phyloP scores from a whole-genome alignment of 768 basidiomycete species.

The Russula emetica region DNA sequence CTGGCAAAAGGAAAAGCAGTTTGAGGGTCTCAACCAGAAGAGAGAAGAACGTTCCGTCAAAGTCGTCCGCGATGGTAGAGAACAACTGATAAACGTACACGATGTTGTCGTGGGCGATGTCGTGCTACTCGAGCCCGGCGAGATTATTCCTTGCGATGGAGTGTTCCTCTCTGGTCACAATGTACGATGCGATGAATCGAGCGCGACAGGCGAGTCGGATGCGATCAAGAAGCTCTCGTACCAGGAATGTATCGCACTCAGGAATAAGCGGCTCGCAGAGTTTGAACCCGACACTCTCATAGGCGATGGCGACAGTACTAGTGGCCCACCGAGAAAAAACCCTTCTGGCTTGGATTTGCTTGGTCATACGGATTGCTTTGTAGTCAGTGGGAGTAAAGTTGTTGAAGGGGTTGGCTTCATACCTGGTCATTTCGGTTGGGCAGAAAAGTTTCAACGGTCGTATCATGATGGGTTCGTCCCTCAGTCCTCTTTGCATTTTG shows the following conservation, averaged over 20 bases:
- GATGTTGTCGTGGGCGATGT: conserved; percentile 94
- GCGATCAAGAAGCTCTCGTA: conserved; percentile 88
- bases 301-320: conserved; percentile 29
- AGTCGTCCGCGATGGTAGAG: conserved; percentile 41
- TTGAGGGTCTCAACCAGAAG: conserved; percentile 85
- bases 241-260: conserved; percentile 60
- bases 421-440: conserved; percentile 91
- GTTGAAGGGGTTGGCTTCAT: conserved; percentile 90
- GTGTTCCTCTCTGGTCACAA: conserved; percentile 90
- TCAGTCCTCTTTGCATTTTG: conserved; percentile 6
- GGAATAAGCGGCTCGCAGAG: conserved; percentile 32
- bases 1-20: conserved; percentile 98
- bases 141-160: conserved; percentile 94
- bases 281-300: conserved; percentile 3
- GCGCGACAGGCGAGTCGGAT: conserved; percentile 95
- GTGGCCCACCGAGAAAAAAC: conserved; percentile 27
- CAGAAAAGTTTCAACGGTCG: conserved; percentile 92
- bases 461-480: conserved; percentile 87
- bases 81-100: conserved; percentile 40
- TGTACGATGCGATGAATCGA: conserved; percentile 92
- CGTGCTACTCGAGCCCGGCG: conserved; percentile 88
- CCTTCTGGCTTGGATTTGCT: conserved; percentile 32
- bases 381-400: conserved; percentile 89
- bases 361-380: conserved; percentile 82
- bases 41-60: conserved; percentile 92